Conservation (phyloP, 306 rosid genomes). For the Hippophae tibetana region DNA sequence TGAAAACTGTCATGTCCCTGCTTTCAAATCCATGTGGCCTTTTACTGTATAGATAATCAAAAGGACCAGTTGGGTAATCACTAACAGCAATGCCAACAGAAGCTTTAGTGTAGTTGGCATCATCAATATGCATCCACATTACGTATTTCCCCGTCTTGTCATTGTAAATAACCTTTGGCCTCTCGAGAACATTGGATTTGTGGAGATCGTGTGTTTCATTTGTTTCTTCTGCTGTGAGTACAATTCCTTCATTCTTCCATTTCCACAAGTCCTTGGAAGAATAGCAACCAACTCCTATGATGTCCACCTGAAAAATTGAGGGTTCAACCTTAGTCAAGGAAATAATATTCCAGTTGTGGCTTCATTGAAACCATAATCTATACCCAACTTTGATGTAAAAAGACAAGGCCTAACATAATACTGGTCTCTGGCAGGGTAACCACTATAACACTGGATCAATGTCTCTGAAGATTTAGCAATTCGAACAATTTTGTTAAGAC, state of each 20-base stretch:
- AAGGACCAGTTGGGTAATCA: conserved; percentile 81
- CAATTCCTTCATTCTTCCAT: conserved; percentile 94
- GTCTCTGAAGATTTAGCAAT: no score
- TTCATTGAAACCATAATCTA: neutral
- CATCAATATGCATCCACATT: conserved; percentile 99
- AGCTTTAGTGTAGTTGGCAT: conserved; percentile 89
- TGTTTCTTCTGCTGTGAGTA: conserved; percentile 70
- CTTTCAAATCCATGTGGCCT: conserved; percentile 89
- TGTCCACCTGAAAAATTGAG: conserved; percentile 57
- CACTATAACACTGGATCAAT: neutral
- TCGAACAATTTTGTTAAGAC: no score
- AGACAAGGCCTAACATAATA: conserved; percentile 10
- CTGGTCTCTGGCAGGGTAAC: neutral
- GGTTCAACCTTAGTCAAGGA: neutral
- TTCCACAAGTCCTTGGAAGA: conserved; percentile 93
- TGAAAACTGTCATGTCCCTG: conserved; percentile 91
- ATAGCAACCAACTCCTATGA: conserved; percentile 94
- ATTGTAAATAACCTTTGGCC: conserved; percentile 92
- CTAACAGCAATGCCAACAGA: conserved; percentile 73
- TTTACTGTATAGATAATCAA: conserved; percentile 72
- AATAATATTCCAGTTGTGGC: neutral
- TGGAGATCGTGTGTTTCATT: conserved; percentile 89
- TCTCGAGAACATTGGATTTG: conserved; percentile 78
- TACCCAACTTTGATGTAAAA: conserved; percentile 4
- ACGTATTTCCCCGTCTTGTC: conserved; percentile 73